These are phyloP conservation scores for Onygenales sp. DNA, from an alignment of 2,329 filamentous ascomycete species.

Conservation along the genomic window DNA sequence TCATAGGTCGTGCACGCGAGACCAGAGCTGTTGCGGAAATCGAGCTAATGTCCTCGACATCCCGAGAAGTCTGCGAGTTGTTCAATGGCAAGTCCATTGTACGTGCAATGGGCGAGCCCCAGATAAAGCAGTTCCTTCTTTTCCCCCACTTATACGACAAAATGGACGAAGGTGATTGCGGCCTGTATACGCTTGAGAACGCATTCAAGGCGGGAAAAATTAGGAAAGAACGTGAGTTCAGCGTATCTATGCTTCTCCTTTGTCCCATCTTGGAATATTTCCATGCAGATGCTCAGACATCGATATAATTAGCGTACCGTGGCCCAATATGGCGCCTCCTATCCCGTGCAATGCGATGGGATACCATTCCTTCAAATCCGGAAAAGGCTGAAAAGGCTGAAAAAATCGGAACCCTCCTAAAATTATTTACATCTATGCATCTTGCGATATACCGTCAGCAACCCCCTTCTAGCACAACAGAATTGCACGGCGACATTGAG, in stretches of 20 bases:
- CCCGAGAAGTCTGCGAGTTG: constrained; percentile 11
- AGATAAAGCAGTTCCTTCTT: background rate
- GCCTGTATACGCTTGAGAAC: background rate
- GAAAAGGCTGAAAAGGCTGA: background rate
- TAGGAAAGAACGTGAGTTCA: background rate
- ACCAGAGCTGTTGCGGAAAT: constrained; percentile 22
- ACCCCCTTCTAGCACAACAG: background rate
- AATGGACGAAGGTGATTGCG: background rate
- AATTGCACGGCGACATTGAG: background rate
- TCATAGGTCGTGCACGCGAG: constrained; percentile 38
- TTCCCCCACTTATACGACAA: background rate
- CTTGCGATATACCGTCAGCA: background rate
- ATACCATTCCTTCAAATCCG: background rate
- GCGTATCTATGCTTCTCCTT: background rate
- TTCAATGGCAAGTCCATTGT: constrained; percentile 15
- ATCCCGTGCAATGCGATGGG: background rate
- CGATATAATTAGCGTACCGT: background rate
- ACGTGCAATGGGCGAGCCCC: constrained; percentile 7
- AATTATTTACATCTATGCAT: background rate
- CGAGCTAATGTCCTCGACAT: constrained; percentile 33
- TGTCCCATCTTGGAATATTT: background rate
- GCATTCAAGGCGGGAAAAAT: background rate
- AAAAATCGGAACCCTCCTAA: background rate
- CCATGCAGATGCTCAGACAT: background rate
- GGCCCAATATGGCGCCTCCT: background rate